phyloP scores from a whole-genome alignment of 2,329 filamentous ascomycete species.

The Gaeumannomyces sp. region DNA sequence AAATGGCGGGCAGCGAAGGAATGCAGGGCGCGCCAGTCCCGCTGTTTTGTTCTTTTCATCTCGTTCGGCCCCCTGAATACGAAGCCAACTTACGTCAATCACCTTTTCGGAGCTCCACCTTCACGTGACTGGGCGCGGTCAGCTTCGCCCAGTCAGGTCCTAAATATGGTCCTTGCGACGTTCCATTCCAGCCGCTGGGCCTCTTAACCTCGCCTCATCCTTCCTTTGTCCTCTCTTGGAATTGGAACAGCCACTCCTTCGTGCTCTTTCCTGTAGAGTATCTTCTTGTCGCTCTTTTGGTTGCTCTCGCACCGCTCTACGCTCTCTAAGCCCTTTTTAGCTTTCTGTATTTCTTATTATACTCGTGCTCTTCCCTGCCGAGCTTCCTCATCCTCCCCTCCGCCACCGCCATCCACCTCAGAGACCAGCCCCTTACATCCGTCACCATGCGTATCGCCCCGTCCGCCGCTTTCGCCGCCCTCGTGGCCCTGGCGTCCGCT shows the following conservation, averaged over 20 bases:
- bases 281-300: slow-evolving; percentile 2
- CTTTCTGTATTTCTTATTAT: neutral
- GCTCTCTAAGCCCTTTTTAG: neutral
- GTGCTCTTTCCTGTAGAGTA: slow-evolving; percentile 1
- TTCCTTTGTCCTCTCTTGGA: slow-evolving; percentile 2
- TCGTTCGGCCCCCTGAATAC: neutral
- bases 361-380: neutral
- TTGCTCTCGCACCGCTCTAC: neutral
- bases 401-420: neutral
- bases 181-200: slow-evolving; percentile 3
- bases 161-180: neutral
- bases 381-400: neutral
- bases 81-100: neutral
- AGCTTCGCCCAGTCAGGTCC: neutral
- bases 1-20: neutral
- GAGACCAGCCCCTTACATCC: no score
- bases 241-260: slow-evolving; percentile 6
- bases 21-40: neutral
- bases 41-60: slow-evolving; percentile 1
- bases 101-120: neutral
- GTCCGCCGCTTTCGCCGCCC: slow-evolving; percentile 30
- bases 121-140: neutral
- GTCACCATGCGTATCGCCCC: slow-evolving; percentile 35
- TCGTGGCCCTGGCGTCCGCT: slow-evolving; percentile 33
- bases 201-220: slow-evolving; percentile 6